phyloP scores from a whole-genome alignment of 2,329 filamentous ascomycete genomes.

The Xylariaceae sp. region DNA sequence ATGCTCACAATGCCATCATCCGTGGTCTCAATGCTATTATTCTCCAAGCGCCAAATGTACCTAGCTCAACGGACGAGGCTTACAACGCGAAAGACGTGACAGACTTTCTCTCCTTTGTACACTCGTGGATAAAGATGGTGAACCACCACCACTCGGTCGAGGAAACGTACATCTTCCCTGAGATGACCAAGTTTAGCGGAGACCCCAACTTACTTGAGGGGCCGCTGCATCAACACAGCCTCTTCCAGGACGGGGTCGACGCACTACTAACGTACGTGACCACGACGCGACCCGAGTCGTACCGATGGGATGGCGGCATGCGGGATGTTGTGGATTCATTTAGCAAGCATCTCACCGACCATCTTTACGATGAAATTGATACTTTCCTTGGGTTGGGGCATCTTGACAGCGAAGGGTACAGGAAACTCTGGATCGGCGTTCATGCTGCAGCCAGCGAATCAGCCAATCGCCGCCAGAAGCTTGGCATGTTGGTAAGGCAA shows the following conservation, averaged over 20 bases:
- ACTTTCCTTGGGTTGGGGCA: slow-evolving; percentile 23
- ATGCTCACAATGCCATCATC: slow-evolving; percentile 23
- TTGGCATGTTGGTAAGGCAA: slow-evolving; percentile 13
- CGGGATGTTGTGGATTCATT: slow-evolving; percentile 29
- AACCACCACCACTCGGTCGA: slow-evolving; percentile 36
- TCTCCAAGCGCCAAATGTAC: slow-evolving; percentile 30
- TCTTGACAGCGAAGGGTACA: slow-evolving; percentile 18
- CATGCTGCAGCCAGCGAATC: slow-evolving; percentile 16
- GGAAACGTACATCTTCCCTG: slow-evolving; percentile 35
- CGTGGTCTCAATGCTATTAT: slow-evolving; percentile 34
- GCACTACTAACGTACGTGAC: slow-evolving; percentile 27
- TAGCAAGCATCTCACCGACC: slow-evolving; percentile 22
- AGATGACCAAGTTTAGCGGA: slow-evolving; percentile 29
- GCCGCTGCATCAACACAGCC: slow-evolving; percentile 33
- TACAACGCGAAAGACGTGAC: slow-evolving; percentile 19
- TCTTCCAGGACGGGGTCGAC: slow-evolving; percentile 31
- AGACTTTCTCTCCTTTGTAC: slow-evolving; percentile 30
- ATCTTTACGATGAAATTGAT: slow-evolving; percentile 31
- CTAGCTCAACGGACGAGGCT: slow-evolving; percentile 5
- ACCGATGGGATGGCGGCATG: slow-evolving; percentile 23
- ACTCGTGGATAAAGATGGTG: slow-evolving; percentile 34
- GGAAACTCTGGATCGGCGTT: slow-evolving; percentile 16
- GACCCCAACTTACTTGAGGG: slow-evolving; percentile 31
- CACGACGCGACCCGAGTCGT: slow-evolving; percentile 23
- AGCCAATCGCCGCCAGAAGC: slow-evolving; percentile 7